Conservation (phyloP, 805 yeast genomes). For the Ogataea saltuana region DNA sequence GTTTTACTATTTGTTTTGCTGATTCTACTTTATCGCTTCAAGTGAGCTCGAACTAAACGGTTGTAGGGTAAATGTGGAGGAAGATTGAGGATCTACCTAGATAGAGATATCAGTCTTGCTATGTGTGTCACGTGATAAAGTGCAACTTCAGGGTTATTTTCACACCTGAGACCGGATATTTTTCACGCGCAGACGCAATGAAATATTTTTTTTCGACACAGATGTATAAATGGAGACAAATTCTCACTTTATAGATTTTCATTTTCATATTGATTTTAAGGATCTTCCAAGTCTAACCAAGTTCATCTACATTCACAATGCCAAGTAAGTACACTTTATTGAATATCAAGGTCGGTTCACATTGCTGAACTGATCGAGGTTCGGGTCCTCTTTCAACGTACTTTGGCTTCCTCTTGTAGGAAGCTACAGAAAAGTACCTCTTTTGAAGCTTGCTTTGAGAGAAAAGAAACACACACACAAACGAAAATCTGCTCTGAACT, state of each 20-base stretch:
- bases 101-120: not conserved
- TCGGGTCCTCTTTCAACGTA: constrained; percentile 23
- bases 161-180: constrained; percentile 6
- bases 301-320: constrained; percentile 23
- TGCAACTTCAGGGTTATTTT: constrained; percentile 1
- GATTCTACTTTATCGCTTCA: constrained; percentile 2
- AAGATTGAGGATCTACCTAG: no score
- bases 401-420: not conserved
- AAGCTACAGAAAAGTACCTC: constrained; percentile 14
- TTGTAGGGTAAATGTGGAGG: no score
- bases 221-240: not conserved
- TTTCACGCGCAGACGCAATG: not conserved
- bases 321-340: constrained; percentile 30
- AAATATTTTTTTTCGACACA: constrained; percentile 1
- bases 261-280: not conserved
- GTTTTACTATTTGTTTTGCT: constrained; percentile 3
- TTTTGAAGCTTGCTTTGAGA: constrained; percentile 12
- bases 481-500: constrained; percentile 54
- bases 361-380: constrained; percentile 19
- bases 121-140: not conserved
- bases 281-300: not conserved
- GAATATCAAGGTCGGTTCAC: constrained; percentile 8
- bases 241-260: not conserved
- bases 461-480: constrained; percentile 7
- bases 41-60: not conserved